A percentile compares a stretch with the other conserved stretches of the same genome.
These are phyloP conservation scores for Colletotrichum sp. DNA, from an alignment of 2,329 filamentous ascomycete genomes.

Conservation along the genomic window DNA sequence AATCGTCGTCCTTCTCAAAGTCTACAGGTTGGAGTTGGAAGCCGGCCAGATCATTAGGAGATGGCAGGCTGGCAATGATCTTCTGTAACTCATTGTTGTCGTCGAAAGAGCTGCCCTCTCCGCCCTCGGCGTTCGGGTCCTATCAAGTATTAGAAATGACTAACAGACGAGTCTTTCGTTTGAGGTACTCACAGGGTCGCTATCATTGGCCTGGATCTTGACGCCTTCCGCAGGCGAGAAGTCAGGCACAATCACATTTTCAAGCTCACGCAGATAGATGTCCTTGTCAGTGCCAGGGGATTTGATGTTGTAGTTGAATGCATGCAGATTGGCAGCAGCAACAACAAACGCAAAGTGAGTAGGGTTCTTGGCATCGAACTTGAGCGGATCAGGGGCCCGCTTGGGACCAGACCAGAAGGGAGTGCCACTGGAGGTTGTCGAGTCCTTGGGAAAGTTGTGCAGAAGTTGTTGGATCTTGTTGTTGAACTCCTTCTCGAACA, in stretches of 20 bases:
- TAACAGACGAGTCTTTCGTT: neutral
- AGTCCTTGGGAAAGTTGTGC: slow-evolving; percentile 97
- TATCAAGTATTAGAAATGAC: slow-evolving; percentile 33
- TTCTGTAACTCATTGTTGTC: slow-evolving; percentile 79
- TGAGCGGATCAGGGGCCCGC: slow-evolving; percentile 89
- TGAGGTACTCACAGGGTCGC: slow-evolving; percentile 71
- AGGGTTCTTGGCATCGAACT: slow-evolving; percentile 83
- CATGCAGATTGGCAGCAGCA: slow-evolving; percentile 88
- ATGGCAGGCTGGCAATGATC: slow-evolving; percentile 75
- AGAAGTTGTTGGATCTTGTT: slow-evolving; percentile 95
- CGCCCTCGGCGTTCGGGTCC: slow-evolving; percentile 79
- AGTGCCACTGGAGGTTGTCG: slow-evolving; percentile 83
- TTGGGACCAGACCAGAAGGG: slow-evolving; percentile 99
- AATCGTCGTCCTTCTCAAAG: slow-evolving; percentile 98
- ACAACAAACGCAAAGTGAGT: slow-evolving; percentile 90
- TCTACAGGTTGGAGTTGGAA: slow-evolving; percentile 93
- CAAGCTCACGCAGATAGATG: slow-evolving; percentile 80
- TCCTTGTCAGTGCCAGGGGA: slow-evolving; percentile 74
- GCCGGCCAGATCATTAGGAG: slow-evolving; percentile 80
- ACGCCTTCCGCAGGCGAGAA: slow-evolving; percentile 89
- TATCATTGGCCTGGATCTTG: slow-evolving; percentile 97
- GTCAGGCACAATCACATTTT: slow-evolving; percentile 94
- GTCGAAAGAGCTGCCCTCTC: slow-evolving; percentile 56
- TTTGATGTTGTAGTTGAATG: slow-evolving; percentile 98
- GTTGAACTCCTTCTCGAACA: slow-evolving; percentile 97